These are phyloP conservation scores for Carex kokanica DNA, from an alignment of 176 grass and related monocot genomes.

Conservation along the genomic window DNA sequence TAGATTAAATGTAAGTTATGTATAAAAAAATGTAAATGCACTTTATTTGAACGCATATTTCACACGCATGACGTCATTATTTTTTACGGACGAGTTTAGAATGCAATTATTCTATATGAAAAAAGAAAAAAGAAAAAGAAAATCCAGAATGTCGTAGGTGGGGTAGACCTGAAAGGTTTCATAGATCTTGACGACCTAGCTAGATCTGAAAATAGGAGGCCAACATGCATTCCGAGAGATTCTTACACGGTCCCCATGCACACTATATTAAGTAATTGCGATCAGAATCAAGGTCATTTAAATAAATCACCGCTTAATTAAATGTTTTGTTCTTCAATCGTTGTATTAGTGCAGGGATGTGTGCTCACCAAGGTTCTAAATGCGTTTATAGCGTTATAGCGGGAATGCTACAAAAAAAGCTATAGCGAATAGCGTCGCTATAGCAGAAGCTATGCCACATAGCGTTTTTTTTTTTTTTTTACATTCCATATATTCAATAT, in stretches of 20 bases:
- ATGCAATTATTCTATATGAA: neutral
- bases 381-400: no score
- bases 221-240: conserved; percentile 24
- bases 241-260: neutral
- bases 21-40: no score
- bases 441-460: no score
- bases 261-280: neutral
- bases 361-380: no score
- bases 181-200: conserved; percentile 28
- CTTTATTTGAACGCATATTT: neutral
- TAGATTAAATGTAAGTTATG: no score
- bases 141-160: neutral
- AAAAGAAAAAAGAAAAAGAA: neutral
- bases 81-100: neutral
- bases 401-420: no score
- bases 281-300: neutral
- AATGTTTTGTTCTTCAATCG: neutral
- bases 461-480: no score
- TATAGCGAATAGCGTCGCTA: no score
- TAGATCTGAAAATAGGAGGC: neutral
- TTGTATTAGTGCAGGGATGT: neutral
- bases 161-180: neutral
- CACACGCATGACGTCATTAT: neutral
- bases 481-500: no score
- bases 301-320: neutral